These are phyloP conservation scores for Lecanoromycetidae sp. DNA, from an alignment of 2,329 filamentous ascomycete genomes.

Conservation along the genomic window DNA sequence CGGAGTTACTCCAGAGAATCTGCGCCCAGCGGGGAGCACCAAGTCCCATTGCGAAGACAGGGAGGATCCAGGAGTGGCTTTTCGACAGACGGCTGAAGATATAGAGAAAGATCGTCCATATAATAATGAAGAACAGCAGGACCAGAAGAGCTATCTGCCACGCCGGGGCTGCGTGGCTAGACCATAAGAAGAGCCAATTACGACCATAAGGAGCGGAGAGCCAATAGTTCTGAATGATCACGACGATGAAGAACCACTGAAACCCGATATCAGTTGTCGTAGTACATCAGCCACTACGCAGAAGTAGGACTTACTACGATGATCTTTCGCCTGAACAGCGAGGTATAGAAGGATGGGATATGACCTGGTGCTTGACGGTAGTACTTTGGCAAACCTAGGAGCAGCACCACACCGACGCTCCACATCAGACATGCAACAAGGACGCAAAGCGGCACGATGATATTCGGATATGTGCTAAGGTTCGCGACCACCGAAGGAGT, in stretches of 20 bases:
- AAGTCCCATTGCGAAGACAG: constrained; percentile 55
- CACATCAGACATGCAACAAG: constrained; percentile 48
- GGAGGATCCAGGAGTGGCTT: constrained; percentile 53
- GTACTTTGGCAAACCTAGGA: constrained; percentile 51
- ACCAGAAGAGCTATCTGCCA: constrained; percentile 47
- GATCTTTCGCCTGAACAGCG: constrained; percentile 50
- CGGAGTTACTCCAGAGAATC: constrained; percentile 53
- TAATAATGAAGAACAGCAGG: constrained; percentile 37
- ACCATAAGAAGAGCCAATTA: constrained; percentile 55
- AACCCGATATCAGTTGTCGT: too few relatives aligned
- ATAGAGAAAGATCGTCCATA: constrained; percentile 45
- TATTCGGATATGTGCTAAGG: constrained; percentile 35
- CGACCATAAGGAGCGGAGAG: constrained; percentile 53
- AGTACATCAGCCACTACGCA: too few relatives aligned
- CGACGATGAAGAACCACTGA: constrained; percentile 56
- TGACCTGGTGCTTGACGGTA: constrained; percentile 53
- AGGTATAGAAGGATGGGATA: constrained; percentile 52
- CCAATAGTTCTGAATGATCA: constrained; percentile 56
- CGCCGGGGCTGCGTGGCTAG: constrained; percentile 41
- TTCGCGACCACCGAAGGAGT: constrained; percentile 27
- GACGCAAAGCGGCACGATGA: constrained; percentile 42
- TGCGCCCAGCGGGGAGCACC: constrained; percentile 56
- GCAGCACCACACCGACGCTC: constrained; percentile 44
- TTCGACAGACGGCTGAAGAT: constrained; percentile 43
- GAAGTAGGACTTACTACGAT: too few relatives aligned